Evolutionary conservation across 352 stramenopile species (phyloP).

Genomic region (Phytopythium cucurbitacearum): DNA sequence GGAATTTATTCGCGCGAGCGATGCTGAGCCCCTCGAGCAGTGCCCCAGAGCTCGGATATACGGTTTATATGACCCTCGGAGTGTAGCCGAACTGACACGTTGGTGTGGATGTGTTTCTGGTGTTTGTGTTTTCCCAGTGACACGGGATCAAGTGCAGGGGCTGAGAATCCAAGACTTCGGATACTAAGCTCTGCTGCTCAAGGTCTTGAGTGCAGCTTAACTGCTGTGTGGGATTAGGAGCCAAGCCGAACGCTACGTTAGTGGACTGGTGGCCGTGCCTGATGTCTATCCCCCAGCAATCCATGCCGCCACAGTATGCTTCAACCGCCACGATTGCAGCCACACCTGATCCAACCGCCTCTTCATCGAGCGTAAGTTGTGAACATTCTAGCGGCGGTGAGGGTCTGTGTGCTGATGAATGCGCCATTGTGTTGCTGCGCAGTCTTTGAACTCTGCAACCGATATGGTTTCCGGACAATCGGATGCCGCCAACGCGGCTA

Average conservation of each 20-base stretch:
- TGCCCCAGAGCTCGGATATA: no score
- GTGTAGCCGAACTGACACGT: no score
- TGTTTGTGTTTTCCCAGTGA: no score
- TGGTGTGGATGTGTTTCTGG: no score
- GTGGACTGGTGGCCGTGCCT: not conserved
- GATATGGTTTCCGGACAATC: conserved; percentile 3
- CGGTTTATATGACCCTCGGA: no score
- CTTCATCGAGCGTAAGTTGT: conserved; percentile 12
- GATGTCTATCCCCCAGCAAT: conserved; percentile 33
- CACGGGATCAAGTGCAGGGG: no score
- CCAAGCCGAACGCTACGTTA: not conserved
- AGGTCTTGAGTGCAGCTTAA: no score
- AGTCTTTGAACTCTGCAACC: conserved; percentile 20
- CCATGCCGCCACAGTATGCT: conserved; percentile 75
- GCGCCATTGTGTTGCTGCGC: conserved; percentile 2
- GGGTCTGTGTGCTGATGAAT: no score
- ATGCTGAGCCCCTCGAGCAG: not conserved
- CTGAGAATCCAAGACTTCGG: no score
- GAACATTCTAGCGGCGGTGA: no score
- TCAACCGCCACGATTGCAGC: conserved; percentile 30
- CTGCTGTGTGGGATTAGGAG: no score
- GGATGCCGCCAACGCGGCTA: conserved; percentile 4
- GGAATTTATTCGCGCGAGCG: conserved; percentile 21
- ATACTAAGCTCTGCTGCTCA: no score
- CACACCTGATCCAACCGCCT: conserved; percentile 29